phyloP scores from a whole-genome alignment of 192 early-diverging fungal genomes.

The Linnemannia exigua region DNA sequence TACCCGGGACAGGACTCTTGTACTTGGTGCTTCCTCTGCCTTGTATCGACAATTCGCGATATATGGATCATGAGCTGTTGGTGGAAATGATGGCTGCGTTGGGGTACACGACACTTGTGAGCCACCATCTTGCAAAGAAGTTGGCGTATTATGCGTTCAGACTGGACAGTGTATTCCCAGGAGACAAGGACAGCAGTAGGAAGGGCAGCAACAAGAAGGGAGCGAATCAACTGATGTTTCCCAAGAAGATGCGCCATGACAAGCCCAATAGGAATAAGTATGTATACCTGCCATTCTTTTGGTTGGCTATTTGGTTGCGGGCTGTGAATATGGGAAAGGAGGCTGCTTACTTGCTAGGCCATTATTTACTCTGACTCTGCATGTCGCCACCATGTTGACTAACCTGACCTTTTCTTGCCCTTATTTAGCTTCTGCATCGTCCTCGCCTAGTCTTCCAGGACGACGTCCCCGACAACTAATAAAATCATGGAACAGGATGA shows the following conservation, averaged over 20 bases:
- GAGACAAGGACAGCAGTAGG: background rate
- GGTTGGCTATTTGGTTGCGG: background rate
- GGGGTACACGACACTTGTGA: constrained; percentile 71
- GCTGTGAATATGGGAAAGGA: too few species aligned
- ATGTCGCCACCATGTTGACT: background rate
- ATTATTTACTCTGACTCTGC: too few species aligned
- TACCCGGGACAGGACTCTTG: constrained; percentile 66
- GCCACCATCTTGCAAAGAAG: constrained; percentile 77
- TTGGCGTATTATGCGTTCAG: constrained; percentile 86
- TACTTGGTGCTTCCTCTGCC: constrained; percentile 87
- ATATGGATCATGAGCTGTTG: constrained; percentile 83
- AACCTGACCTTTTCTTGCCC: background rate
- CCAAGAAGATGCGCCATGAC: constrained; percentile 78
- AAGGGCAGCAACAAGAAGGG: background rate
- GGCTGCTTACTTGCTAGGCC: too few species aligned
- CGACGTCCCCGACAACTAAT: background rate
- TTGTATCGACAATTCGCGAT: constrained; percentile 88
- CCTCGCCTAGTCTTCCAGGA: constrained; percentile 8
- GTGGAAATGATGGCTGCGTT: constrained; percentile 72
- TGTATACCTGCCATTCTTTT: background rate
- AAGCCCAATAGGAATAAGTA: constrained; percentile 61
- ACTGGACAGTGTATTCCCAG: constrained; percentile 14
- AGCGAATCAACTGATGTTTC: constrained; percentile 37
- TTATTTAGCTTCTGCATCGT: constrained; percentile 32
- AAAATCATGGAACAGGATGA: background rate